Evolutionary conservation across 2,329 filamentous ascomycete species (phyloP), one percentile per base, ranked within the genome.

Genomic region (Cyphellophora attinorum): DNA sequence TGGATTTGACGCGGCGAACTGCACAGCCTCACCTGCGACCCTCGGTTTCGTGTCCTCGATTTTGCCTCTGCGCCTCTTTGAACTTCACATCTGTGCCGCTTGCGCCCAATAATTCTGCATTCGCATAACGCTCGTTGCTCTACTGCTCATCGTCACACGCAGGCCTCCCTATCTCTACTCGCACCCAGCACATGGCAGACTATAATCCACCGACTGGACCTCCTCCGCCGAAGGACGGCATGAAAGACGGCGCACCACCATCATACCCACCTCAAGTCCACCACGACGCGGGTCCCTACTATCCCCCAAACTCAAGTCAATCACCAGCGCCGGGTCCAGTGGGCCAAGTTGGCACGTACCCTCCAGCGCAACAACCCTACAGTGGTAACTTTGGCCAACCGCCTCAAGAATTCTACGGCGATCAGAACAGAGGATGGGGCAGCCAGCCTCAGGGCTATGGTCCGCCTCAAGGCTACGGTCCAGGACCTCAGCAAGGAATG

Each of bases 401-500:
- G 37, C 40, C 5, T 44, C 41, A 12, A 25, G 43, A 40, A 25
- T 39, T 38, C 35, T 41, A 40, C 31, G 43, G 41, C 8, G 21
- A 25, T n/a, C 21, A 25, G n/a, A 25, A n/a, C n/a, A 8, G 21
- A 8, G 21, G 21, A 25, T 25, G 21, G 21, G 21, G 21, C n/a
- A n/a, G 21, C 5, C 28, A 30, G 28, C 28, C 12, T 11, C 25
- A 27, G 14, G 13, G 13, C 11, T 31, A 31, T 19, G 29, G 29
- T 18, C 8, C 14, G 6, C 13, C 14, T 13, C 29, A 31, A n/a
- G 8, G 12, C 5, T 31, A 31, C 17, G 29, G 11, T 10, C 46
- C 38, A 14, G n/a, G n/a, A n/a, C 42, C 40, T 12, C 43, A 45
- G 35, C 37, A 39, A 19, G 47, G 48, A 11, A 54, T 53, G 49